Conservation (phyloP, 2,329 filamentous ascomycete genomes). For the Cladophialophora bantiana region DNA sequence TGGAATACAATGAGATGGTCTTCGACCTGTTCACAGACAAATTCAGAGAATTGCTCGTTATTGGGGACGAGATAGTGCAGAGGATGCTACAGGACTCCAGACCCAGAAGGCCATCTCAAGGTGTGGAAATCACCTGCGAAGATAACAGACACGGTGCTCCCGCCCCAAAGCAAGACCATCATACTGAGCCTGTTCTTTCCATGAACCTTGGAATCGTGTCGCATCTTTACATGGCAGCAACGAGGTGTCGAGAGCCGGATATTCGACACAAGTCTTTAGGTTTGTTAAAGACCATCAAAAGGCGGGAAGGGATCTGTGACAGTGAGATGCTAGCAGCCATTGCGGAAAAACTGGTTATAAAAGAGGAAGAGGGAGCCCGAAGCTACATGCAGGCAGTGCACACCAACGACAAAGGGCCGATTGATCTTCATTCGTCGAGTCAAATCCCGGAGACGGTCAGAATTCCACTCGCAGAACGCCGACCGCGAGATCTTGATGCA, state of each 20-base stretch:
- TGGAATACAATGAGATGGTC: neutral
- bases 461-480: neutral
- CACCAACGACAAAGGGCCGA: neutral
- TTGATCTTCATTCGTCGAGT: neutral
- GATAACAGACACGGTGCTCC: neutral
- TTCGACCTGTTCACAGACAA: neutral
- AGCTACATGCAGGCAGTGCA: neutral
- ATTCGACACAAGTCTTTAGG: slow-evolving; percentile 14
- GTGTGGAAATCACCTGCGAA: neutral
- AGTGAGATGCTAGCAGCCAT: slow-evolving; percentile 4
- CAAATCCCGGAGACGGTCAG: neutral
- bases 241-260: slow-evolving; percentile 10
- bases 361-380: neutral
- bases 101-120: neutral
- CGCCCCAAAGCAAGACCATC: neutral
- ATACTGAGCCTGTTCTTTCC: slow-evolving; percentile 4
- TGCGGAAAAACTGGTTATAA: neutral
- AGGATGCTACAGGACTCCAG: neutral
- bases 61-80: neutral
- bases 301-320: slow-evolving; percentile 26
- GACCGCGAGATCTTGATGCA: neutral
- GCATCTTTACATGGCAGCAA: slow-evolving; percentile 11
- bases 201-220: slow-evolving; percentile 20
- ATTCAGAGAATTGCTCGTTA: neutral
- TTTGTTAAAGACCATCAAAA: slow-evolving; percentile 20